These are phyloP conservation scores for Russula vinacea DNA, from an alignment of 768 basidiomycete species.

Conservation along the genomic window DNA sequence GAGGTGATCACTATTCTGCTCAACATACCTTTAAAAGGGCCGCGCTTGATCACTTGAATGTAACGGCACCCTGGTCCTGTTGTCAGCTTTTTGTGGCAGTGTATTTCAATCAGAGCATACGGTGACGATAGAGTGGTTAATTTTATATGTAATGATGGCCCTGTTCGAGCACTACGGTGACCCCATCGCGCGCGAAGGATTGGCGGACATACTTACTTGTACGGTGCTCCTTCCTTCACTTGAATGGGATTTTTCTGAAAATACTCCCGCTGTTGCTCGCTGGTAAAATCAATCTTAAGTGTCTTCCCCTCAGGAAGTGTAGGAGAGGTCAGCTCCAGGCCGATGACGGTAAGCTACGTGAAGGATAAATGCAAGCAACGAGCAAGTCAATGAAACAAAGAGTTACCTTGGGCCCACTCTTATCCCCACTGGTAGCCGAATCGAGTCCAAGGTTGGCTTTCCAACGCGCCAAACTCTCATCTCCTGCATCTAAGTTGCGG, in stretches of 20 bases:
- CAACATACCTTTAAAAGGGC: conserved; percentile 62
- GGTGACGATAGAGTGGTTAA: conserved; percentile 87
- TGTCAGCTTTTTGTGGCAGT: conserved; percentile 20
- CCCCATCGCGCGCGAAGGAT: conserved; percentile 11
- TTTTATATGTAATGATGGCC: conserved; percentile 78
- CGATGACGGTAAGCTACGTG: conserved; percentile 62
- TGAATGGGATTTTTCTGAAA: conserved; percentile 74
- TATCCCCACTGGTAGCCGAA: conserved; percentile 40
- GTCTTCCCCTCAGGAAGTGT: conserved; percentile 57
- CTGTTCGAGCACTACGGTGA: conserved; percentile 39
- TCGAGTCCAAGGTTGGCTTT: conserved; percentile 90
- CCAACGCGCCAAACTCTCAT: conserved; percentile 94
- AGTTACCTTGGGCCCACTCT: conserved; percentile 63
- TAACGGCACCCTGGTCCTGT: conserved; percentile 68
- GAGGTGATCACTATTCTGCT: conserved; percentile 15
- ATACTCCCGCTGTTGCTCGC: conserved; percentile 46
- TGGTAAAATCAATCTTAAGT: conserved; percentile 65
- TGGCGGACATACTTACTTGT: conserved; percentile 55
- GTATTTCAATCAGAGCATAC: conserved; percentile 40
- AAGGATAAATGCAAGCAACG: neutral
- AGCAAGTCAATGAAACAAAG: conserved; percentile 15
- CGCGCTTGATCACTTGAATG: conserved; percentile 82
- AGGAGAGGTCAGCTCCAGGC: conserved; percentile 76
- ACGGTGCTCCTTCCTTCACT: conserved; percentile 86
- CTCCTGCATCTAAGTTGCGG: conserved; percentile 79